phyloP scores from a whole-genome alignment of 352 stramenopile species.

The Blastocystis hominis region DNA sequence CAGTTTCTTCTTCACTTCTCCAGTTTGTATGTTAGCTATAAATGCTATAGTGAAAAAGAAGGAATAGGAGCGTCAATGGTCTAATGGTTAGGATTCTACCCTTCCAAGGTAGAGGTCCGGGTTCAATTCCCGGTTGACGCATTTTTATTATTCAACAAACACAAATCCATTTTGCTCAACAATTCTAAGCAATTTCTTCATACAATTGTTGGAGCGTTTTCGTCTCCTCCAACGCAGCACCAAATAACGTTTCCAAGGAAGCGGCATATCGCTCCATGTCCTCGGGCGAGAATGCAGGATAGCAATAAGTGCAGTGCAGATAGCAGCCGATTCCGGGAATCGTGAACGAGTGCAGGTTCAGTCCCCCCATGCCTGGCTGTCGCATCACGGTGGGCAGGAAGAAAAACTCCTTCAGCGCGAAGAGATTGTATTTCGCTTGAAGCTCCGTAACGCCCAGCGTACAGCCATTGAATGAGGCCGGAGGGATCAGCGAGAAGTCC shows the following conservation, averaged over 20 bases:
- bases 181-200: not conserved
- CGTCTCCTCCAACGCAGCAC: not conserved
- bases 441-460: not conserved
- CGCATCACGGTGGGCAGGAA: not conserved
- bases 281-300: not conserved
- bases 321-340: not conserved
- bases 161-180: no score
- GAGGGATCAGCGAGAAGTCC: not conserved
- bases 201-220: not conserved
- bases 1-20: not conserved
- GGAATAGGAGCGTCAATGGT: conserved; percentile 8
- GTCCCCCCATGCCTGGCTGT: not conserved
- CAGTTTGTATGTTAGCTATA: not conserved
- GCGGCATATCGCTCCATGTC: not conserved
- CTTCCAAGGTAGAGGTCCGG: conserved; percentile 47
- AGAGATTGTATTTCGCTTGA: not conserved
- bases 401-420: not conserved
- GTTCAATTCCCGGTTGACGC: conserved; percentile 48
- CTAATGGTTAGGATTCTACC: conserved; percentile 52
- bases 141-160: conserved; percentile 10
- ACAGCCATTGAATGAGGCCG: not conserved
- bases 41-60: not conserved
- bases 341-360: not conserved
- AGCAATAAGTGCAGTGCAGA: not conserved
- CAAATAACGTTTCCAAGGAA: not conserved